These are phyloP conservation scores for Rhizopus delemar DNA, from an alignment of 371 early-diverging fungal species.

Conservation along the genomic window DNA sequence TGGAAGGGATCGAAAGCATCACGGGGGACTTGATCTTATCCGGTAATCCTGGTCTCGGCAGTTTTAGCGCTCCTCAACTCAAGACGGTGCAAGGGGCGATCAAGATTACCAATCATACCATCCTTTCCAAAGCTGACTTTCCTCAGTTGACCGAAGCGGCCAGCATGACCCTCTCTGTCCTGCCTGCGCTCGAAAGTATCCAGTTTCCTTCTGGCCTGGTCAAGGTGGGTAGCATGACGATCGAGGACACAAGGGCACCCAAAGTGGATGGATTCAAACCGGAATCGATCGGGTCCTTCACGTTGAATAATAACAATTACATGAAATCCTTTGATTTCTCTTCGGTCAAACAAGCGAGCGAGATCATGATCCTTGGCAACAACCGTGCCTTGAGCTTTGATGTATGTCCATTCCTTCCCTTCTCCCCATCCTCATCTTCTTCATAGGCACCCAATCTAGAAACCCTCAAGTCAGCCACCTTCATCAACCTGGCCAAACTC, in stretches of 20 bases:
- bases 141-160: conserved; percentile 44
- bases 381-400: conserved; percentile 35
- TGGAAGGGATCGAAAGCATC: conserved; percentile 45
- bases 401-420: conserved; percentile 6
- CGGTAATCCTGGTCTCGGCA: conserved; percentile 39
- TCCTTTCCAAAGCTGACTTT: conserved; percentile 36
- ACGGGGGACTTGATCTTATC: conserved; percentile 45
- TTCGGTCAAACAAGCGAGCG: conserved; percentile 35
- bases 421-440: not conserved
- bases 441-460: conserved; percentile 39
- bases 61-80: conserved; percentile 47
- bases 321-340: conserved; percentile 52
- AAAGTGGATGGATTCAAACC: conserved; percentile 45
- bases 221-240: conserved; percentile 37
- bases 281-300: conserved; percentile 36
- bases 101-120: conserved; percentile 48
- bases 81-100: conserved; percentile 47
- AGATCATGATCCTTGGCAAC: conserved; percentile 47
- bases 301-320: conserved; percentile 51
- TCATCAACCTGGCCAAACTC: conserved; percentile 45
- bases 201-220: conserved; percentile 46
- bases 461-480: conserved; percentile 35
- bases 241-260: conserved; percentile 53
- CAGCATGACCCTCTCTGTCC: conserved; percentile 39
- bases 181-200: conserved; percentile 49